Base-by-base conservation (phyloP, 2,329 filamentous ascomycete species). In the Apiospora kogelbergensis region DNA sequence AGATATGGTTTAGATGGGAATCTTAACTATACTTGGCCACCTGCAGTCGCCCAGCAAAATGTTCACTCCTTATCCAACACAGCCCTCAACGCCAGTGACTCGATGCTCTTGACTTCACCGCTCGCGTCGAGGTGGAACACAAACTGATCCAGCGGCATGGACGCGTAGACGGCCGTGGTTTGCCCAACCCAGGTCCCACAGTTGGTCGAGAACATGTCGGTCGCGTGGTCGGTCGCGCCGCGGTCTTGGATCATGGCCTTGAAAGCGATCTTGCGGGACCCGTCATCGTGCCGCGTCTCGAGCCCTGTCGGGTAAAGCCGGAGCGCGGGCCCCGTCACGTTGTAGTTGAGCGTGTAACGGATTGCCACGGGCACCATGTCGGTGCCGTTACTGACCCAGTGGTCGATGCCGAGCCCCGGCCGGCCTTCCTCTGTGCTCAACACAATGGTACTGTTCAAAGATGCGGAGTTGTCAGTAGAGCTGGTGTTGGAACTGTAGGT, bases 131-230 rank as follows among this genome's bases (percentile, higher is more conserved):
- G n/a, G 2, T 73, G 73, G 45, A 77, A 77, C 10, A 77, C 75
- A 53, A 77, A 77, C 69, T 77, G 74, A 17, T 78, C 76, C 0
- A 78, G 72, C 66, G 75, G 74, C 70, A 75, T 74, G 40, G 75
- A 71, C 41, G 74, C 75, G 26, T 76, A 77, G 13, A 76, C 75
- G 0, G 72, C 73, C 11, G 72, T 68, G 20, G 73, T 74, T 70
- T 76, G 76, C 33, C 72, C 70, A 22, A 77, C 73, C 76, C 75
- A 77, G 1, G 75, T 75, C 6, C 75, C 75, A 69, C 76, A 77
- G 53, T 76, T 74, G 20, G 75, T 76, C 10, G 74, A 76, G 68
- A 77, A 78, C 74, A 76, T 76, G 3, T 68, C 68, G 13, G 24
- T 63, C 9, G 66, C 41, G 5, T 72, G 71, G 24, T 77, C 73